Evolutionary conservation across 2,329 filamentous ascomycete genomes (phyloP).

Genomic region (Fusarium fujikuroi): DNA sequence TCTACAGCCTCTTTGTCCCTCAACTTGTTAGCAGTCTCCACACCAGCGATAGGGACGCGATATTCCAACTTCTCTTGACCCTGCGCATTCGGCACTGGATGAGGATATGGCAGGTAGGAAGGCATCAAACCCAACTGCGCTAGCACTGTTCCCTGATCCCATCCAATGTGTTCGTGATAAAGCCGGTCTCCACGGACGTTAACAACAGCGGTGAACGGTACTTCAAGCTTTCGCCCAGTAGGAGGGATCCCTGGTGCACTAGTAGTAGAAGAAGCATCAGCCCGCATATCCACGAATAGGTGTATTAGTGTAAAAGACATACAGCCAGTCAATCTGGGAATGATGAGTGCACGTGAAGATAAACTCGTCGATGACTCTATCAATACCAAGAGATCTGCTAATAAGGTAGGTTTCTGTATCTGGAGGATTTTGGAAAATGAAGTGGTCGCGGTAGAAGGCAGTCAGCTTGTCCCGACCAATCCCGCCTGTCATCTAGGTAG

Average conservation of each 20-base stretch:
- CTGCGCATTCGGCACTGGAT: constrained; percentile 55
- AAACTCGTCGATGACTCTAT: constrained; percentile 78
- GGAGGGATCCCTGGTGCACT: constrained; percentile 65
- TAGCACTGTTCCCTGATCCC: constrained; percentile 75
- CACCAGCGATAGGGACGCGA: constrained; percentile 46
- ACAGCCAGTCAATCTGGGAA: constrained; percentile 74
- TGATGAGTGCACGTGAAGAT: constrained; percentile 73
- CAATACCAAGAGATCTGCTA: constrained; percentile 76
- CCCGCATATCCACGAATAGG: not conserved
- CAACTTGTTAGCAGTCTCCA: constrained; percentile 48
- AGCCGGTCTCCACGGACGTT: constrained; percentile 71
- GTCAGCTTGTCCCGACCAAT: constrained; percentile 72
- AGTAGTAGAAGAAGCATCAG: constrained; percentile 5
- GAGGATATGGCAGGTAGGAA: constrained; percentile 71
- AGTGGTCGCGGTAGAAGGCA: constrained; percentile 76
- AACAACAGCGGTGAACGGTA: constrained; percentile 72
- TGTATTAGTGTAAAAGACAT: constrained; percentile 43
- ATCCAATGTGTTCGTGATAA: constrained; percentile 74
- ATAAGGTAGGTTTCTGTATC: constrained; percentile 76
- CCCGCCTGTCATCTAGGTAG: constrained; percentile 68
- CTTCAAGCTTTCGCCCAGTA: constrained; percentile 62
- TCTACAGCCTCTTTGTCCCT: constrained; percentile 43
- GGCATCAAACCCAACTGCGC: constrained; percentile 65
- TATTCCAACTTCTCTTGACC: constrained; percentile 45
- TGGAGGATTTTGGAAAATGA: constrained; percentile 77